Evolutionary conservation across 1,284 basidiomycete genomes (phyloP).

Genomic region (Naganishia cerealis): DNA sequence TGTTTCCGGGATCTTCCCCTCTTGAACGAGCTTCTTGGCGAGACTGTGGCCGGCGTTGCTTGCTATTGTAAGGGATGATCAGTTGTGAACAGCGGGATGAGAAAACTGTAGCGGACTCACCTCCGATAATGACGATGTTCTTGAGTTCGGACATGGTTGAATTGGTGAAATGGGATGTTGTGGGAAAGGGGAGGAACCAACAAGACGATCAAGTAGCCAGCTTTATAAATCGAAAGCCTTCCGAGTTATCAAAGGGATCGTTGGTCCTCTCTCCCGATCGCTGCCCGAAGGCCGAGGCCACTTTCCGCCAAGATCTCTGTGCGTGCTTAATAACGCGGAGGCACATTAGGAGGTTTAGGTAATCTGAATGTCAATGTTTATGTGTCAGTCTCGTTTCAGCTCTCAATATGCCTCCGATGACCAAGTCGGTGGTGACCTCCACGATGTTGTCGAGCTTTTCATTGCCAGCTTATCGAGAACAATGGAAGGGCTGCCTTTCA

Average conservation of each 20-base stretch:
- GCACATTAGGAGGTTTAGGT: neutral
- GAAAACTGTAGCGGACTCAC: slow-evolving; percentile 3
- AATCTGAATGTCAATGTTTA: neutral
- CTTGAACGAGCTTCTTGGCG: slow-evolving; percentile 45
- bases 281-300: neutral
- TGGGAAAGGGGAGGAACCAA: neutral
- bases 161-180: neutral
- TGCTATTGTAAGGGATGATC: slow-evolving; percentile 35
- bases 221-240: neutral
- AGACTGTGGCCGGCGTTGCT: slow-evolving; percentile 45
- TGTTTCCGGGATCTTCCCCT: slow-evolving; percentile 44
- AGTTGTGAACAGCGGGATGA: neutral
- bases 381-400: neutral
- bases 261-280: neutral
- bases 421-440: no score
- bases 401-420: no score
- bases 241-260: neutral
- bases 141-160: slow-evolving; percentile 11
- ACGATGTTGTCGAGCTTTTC: no score
- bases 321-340: neutral
- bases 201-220: neutral
- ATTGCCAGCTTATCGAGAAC: no score
- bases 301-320: neutral
- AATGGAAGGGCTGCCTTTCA: no score
- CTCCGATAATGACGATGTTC: slow-evolving; percentile 35